Evolutionary conservation across 306 rosid genomes (phyloP), one percentile per base, ranked within the genome.

Genomic region (Myrica gale): DNA sequence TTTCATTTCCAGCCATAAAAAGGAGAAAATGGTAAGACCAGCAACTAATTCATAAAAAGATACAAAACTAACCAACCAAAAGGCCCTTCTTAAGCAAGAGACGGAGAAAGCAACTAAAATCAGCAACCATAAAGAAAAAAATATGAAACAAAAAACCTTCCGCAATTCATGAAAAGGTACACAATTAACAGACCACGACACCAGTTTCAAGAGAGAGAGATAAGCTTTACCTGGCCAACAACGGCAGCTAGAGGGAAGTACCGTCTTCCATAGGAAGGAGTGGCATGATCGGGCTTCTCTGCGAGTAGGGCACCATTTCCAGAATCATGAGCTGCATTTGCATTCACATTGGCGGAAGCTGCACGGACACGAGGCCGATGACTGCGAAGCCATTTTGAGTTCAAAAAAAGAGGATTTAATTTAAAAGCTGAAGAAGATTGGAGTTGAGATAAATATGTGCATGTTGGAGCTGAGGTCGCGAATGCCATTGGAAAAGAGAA

Each of bases 181-280:
- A 57, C 62, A 69, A 68, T 9, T 7, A 50, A 51, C 3, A 32
- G 47, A 56, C 12, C 26, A 71, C 6, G 5, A 39, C 1, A 47
- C 7, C 62, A 44, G 23, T 32, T 56, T 43, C n/a, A 9, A 52
- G 63, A 61, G 47, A 78, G 9, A 74, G 66, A 47, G 12, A 55
- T 10, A 70, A 43, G n/a, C 2, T 13, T 4, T 87, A 94, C 98
- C 77, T 92, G 98, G 81, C 97, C 98, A 20, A 95, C 90, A 77
- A 95, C 98, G 46, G 98, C 98, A 44, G 98, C 98, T 42, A 95
- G 90, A 42, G 98, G 98, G 52, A 94, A 94, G 76, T 60, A 94
- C 78, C 86, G 93, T 44, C 97, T 82, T 57, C 98, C 98, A 76
- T 85, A 94, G 70, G 37, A 21, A 44, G 63, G 57, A 3, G 60